These are phyloP conservation scores for Cercis canadensis DNA, from an alignment of 306 rosid species.

Conservation along the genomic window DNA sequence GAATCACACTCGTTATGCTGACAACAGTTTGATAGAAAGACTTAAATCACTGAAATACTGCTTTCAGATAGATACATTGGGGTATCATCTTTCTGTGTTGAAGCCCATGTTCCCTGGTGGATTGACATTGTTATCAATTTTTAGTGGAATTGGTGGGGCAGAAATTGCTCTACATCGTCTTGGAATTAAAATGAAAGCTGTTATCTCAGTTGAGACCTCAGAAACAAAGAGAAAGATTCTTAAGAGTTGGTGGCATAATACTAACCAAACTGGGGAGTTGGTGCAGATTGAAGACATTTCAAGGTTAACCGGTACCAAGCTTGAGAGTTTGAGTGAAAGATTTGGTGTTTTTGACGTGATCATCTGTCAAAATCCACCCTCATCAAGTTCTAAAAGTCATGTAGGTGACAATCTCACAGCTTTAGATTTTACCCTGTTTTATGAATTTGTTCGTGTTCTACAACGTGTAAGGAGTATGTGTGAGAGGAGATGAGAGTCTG, in stretches of 20 bases:
- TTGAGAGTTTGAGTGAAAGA: slow-evolving; percentile 54
- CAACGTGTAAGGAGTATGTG: slow-evolving; percentile 66
- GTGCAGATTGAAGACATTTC: slow-evolving; percentile 79
- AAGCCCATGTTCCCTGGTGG: slow-evolving; percentile 75
- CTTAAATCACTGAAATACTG: slow-evolving; percentile 64
- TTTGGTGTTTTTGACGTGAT: slow-evolving; percentile 74
- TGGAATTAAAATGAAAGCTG: slow-evolving; percentile 67
- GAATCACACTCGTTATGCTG: slow-evolving; percentile 66
- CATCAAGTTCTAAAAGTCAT: slow-evolving; percentile 38
- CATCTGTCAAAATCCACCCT: slow-evolving; percentile 73
- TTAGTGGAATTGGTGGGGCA: slow-evolving; percentile 89
- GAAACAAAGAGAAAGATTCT: slow-evolving; percentile 69
- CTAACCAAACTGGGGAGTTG: slow-evolving; percentile 72
- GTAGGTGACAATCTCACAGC: slow-evolving; percentile 41
- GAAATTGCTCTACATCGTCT: slow-evolving; percentile 82
- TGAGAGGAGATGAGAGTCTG: slow-evolving; percentile 48
- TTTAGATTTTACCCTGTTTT: slow-evolving; percentile 68
- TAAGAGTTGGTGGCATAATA: slow-evolving; percentile 77
- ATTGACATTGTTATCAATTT: slow-evolving; percentile 68
- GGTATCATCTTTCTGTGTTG: slow-evolving; percentile 73
- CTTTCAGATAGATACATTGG: slow-evolving; percentile 88
- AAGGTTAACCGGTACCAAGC: slow-evolving; percentile 63
- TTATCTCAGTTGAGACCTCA: slow-evolving; percentile 75
- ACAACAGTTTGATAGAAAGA: slow-evolving; percentile 57
- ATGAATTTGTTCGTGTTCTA: slow-evolving; percentile 78